These are phyloP conservation scores for Aeminium ludgeri DNA, from an alignment of 495 filamentous ascomycete species.

Conservation along the genomic window DNA sequence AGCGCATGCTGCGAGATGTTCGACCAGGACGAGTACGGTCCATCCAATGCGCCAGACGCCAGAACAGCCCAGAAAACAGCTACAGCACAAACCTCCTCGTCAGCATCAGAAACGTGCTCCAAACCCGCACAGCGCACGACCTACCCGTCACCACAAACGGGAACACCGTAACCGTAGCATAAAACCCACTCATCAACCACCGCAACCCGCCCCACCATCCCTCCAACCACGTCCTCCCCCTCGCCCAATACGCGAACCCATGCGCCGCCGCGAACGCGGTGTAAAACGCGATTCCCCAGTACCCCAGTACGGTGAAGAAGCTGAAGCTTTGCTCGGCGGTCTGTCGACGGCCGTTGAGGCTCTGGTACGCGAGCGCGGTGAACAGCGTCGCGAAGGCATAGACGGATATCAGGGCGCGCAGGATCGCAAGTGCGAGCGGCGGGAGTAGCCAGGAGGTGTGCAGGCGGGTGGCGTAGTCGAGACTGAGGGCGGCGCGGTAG, in stretches of 20 bases:
- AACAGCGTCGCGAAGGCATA: constrained; percentile 58
- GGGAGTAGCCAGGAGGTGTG: constrained; percentile 61
- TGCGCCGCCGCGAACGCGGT: constrained; percentile 46
- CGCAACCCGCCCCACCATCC: constrained; percentile 46
- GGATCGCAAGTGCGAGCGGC: constrained; percentile 39
- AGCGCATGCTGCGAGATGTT: constrained; percentile 63
- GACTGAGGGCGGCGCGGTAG: not conserved
- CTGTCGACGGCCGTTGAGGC: constrained; percentile 24
- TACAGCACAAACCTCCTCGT: constrained; percentile 8
- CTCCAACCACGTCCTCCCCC: constrained; percentile 38
- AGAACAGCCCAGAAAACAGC: constrained; percentile 46
- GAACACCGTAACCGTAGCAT: constrained; percentile 46
- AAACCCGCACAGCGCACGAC: not conserved
- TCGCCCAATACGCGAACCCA: constrained; percentile 43
- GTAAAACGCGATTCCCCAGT: constrained; percentile 72
- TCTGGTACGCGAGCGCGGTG: constrained; percentile 47
- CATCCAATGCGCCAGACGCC: constrained; percentile 33
- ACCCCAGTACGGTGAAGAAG: constrained; percentile 66
- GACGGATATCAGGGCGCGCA: constrained; percentile 44
- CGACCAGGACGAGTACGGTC: constrained; percentile 40
- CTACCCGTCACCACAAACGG: constrained; percentile 45
- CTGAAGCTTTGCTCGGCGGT: constrained; percentile 40
- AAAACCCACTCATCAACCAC: constrained; percentile 46
- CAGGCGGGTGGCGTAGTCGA: constrained; percentile 33
- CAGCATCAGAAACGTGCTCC: not conserved